Conservation (phyloP, 176 grass and related monocot species). For the Chrysopogon serrulatus region DNA sequence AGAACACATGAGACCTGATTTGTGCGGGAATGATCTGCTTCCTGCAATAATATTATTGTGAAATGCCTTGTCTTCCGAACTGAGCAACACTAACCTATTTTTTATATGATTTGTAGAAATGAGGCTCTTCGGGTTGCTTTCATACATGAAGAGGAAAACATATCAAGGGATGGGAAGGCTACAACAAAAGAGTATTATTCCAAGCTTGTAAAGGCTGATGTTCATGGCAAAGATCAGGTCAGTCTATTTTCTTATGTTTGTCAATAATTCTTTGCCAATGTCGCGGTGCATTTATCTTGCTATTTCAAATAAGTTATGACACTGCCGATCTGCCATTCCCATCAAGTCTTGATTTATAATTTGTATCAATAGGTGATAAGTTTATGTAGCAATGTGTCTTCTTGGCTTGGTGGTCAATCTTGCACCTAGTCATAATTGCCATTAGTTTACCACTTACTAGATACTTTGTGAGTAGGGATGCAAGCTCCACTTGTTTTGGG, state of each 20-base stretch:
- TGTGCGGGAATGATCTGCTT: background rate
- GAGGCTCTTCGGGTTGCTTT: conserved; percentile 96
- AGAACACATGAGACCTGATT: background rate
- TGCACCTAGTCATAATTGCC: background rate
- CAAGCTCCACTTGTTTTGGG: background rate
- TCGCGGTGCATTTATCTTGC: background rate
- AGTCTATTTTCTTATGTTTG: conserved; percentile 9
- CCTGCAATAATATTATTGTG: background rate
- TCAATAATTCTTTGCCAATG: conserved; percentile 1
- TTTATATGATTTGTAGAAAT: conserved; percentile 55
- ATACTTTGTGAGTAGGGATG: background rate
- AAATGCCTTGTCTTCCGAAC: background rate
- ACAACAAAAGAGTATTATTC: conserved; percentile 71
- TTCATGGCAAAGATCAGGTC: conserved; percentile 97
- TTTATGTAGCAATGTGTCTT: background rate
- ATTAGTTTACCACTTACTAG: background rate
- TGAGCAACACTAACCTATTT: background rate
- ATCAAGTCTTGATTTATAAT: background rate
- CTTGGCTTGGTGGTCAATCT: background rate
- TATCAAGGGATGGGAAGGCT: conserved; percentile 23
- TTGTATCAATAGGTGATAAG: background rate
- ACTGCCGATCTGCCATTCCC: background rate
- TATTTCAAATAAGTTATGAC: background rate
- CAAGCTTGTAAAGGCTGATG: conserved; percentile 94
- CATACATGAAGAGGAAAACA: conserved; percentile 76